Conservation (phyloP, 495 filamentous ascomycete species). For the Aspergillus funiculosus region DNA sequence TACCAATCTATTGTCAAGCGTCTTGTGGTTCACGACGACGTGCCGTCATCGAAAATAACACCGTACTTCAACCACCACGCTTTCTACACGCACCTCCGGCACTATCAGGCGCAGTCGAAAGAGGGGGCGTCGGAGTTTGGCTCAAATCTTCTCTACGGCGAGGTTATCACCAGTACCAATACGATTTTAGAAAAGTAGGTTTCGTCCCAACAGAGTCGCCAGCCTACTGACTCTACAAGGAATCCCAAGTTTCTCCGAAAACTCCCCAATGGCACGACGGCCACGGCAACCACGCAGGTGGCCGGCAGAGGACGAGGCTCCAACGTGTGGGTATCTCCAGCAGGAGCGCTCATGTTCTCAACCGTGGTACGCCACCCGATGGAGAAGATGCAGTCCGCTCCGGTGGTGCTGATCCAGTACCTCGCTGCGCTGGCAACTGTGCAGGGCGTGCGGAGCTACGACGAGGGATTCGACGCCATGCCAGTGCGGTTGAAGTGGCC, state of each 20-base stretch:
- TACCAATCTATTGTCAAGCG: conserved; percentile 70
- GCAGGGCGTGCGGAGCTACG: conserved; percentile 77
- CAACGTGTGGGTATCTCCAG: conserved; percentile 93
- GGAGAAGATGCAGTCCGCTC: conserved; percentile 61
- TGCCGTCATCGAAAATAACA: conserved; percentile 68
- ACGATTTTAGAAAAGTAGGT: conserved; percentile 86
- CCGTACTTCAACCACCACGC: conserved; percentile 83
- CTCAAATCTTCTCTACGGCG: conserved; percentile 73
- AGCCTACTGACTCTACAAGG: conserved; percentile 38
- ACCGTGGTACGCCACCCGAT: conserved; percentile 77
- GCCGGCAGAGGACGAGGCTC: conserved; percentile 85
- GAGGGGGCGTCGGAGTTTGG: conserved; percentile 64
- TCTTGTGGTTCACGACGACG: conserved; percentile 61
- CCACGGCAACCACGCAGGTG: conserved; percentile 87
- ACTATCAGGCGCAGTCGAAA: conserved; percentile 55
- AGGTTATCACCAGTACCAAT: conserved; percentile 91
- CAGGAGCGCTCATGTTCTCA: conserved; percentile 80
- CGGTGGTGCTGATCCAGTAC: conserved; percentile 93
- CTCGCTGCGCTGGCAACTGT: conserved; percentile 86
- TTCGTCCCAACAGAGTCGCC: neutral
- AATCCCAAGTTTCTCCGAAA: conserved; percentile 71
- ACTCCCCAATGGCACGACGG: conserved; percentile 76
- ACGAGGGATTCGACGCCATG: conserved; percentile 60
- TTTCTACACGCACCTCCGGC: conserved; percentile 65
- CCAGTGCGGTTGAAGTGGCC: conserved; percentile 95